Percentiles rank a stretch among this genome's conserved stretches.
Evolutionary conservation across 2,329 filamentous ascomycete species (phyloP).

Genomic region (Ascochyta lentis): DNA sequence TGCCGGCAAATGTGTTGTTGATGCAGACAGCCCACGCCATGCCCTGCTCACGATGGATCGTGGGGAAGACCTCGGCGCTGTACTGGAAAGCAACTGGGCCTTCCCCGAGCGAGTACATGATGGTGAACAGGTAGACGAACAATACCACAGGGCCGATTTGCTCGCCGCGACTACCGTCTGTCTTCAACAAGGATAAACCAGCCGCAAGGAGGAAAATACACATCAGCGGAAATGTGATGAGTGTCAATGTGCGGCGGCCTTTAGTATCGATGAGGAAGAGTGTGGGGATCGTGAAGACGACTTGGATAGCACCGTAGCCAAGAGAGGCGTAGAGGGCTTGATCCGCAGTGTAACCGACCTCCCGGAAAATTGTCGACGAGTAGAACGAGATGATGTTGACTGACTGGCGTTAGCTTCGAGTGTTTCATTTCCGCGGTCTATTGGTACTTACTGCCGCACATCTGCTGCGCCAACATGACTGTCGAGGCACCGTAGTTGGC

Average conservation of each 20-base stretch:
- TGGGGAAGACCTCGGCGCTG: conserved; percentile 49
- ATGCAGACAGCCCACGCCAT: conserved; percentile 52
- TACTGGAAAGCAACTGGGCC: conserved; percentile 60
- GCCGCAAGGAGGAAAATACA: conserved; percentile 46
- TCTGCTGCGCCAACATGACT: conserved; percentile 50
- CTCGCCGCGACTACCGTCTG: conserved; percentile 24
- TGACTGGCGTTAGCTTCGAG: too few species aligned
- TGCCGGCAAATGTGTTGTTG: conserved; percentile 53
- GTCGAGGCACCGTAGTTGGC: conserved; percentile 50
- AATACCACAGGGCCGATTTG: conserved; percentile 46
- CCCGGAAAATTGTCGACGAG: conserved; percentile 76
- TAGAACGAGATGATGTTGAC: conserved; percentile 82
- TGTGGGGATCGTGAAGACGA: conserved; percentile 47
- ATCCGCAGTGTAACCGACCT: conserved; percentile 34
- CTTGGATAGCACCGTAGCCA: conserved; percentile 46
- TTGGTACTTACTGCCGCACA: conserved; percentile 41
- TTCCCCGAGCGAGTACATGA: conserved; percentile 47
- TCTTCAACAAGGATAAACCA: conserved; percentile 45
- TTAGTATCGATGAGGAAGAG: conserved; percentile 50
- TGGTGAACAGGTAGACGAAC: conserved; percentile 46
- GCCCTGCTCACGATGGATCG: conserved; percentile 50
- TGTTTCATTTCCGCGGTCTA: accelerated
- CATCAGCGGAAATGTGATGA: conserved; percentile 48
- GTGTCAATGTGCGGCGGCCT: conserved; percentile 42
- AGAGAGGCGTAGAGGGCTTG: conserved; percentile 47